Conservation (phyloP, 108 stramenopile species). For the Chaetoceros muelleri region DNA sequence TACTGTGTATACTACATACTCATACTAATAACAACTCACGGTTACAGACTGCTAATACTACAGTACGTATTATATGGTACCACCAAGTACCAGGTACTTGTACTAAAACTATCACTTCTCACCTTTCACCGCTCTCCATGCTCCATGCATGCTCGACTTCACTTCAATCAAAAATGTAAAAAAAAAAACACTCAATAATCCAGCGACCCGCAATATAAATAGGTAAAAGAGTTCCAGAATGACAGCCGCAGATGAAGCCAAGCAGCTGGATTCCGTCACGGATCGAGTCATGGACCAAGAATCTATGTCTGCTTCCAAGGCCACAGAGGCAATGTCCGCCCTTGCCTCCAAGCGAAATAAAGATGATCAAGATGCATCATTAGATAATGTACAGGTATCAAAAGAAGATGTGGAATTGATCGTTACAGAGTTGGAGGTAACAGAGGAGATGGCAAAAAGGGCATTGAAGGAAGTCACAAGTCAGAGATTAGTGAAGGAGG, state of each 20-base stretch:
- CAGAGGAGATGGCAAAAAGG: conserved; percentile 45
- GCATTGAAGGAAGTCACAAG: conserved; percentile 37
- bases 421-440: conserved; percentile 55
- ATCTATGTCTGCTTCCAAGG: conserved; percentile 45
- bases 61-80: no score
- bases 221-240: no score
- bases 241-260: conserved; percentile 59
- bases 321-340: conserved; percentile 52
- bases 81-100: no score
- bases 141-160: no score
- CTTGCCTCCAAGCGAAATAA: conserved; percentile 19
- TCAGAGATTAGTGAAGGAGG: conserved; percentile 18
- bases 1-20: no score
- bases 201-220: no score
- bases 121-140: no score
- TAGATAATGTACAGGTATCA: conserved; percentile 28
- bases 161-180: no score
- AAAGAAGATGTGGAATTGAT: conserved; percentile 66
- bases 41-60: no score
- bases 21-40: no score
- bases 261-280: conserved; percentile 76
- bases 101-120: no score
- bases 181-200: no score
- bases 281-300: conserved; percentile 63
- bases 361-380: conserved; percentile 16